phyloP scores from a whole-genome alignment of 2,329 filamentous ascomycete genomes.

The Mycosphaerella arachidis region DNA sequence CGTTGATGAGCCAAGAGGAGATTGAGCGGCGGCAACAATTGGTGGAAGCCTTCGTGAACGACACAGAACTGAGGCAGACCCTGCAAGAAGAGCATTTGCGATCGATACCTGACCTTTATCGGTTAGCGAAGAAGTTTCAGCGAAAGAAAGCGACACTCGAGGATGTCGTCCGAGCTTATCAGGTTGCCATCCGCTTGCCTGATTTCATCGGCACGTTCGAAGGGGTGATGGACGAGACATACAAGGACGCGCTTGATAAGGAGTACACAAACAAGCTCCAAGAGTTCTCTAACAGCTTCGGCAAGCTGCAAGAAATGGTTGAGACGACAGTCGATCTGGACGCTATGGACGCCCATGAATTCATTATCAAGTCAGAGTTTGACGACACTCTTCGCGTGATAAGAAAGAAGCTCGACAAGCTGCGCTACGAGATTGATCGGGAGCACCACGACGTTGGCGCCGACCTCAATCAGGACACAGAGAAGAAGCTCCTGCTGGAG shows the following conservation, averaged over 20 bases:
- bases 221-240: slow-evolving; percentile 90
- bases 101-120: slow-evolving; percentile 88
- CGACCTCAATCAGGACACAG: slow-evolving; percentile 85
- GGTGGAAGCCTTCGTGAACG: slow-evolving; percentile 88
- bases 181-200: slow-evolving; percentile 86
- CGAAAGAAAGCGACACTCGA: slow-evolving; percentile 85
- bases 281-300: slow-evolving; percentile 70
- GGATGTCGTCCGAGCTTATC: slow-evolving; percentile 92
- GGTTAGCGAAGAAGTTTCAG: slow-evolving; percentile 91
- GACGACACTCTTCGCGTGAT: slow-evolving; percentile 86
- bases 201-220: slow-evolving; percentile 86
- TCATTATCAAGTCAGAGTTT: slow-evolving; percentile 98
- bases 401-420: slow-evolving; percentile 80
- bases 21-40: slow-evolving; percentile 90
- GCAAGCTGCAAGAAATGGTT: slow-evolving; percentile 92
- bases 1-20: slow-evolving; percentile 82
- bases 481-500: slow-evolving; percentile 97
- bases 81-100: slow-evolving; percentile 96
- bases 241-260: slow-evolving; percentile 78
- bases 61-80: slow-evolving; percentile 88
- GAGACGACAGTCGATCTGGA: slow-evolving; percentile 96
- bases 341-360: slow-evolving; percentile 93
- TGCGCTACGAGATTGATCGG: slow-evolving; percentile 74
- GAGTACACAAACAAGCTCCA: slow-evolving; percentile 80
- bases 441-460: slow-evolving; percentile 73